These are phyloP conservation scores for Macrotyloma uniflorum DNA, from an alignment of 306 rosid genomes.

Conservation along the genomic window DNA sequence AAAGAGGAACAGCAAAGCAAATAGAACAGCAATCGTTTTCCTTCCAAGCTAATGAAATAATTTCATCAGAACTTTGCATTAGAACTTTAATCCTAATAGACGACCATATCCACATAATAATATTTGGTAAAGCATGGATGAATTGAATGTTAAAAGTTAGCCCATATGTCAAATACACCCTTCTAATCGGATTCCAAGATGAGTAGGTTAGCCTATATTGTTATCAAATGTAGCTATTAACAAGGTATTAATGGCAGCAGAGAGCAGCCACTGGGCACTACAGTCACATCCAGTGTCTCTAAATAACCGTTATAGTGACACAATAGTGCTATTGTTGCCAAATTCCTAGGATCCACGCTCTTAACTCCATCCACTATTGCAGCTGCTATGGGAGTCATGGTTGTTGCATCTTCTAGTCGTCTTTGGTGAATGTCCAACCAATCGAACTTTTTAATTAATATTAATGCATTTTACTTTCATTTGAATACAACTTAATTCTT, in stretches of 20 bases:
- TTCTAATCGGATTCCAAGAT: not conserved
- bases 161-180: not conserved
- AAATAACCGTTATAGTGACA: too few species aligned
- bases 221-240: not conserved
- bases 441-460: too few species aligned
- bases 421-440: too few species aligned
- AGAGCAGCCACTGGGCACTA: not conserved
- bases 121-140: not conserved
- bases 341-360: too few species aligned
- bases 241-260: not conserved
- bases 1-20: constrained; percentile 8
- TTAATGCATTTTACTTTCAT: too few species aligned
- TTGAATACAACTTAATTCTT: too few species aligned
- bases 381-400: too few species aligned
- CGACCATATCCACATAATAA: not conserved
- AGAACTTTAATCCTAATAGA: not conserved
- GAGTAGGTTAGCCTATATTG: not conserved
- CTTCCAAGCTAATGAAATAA: not conserved
- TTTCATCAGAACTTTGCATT: not conserved
- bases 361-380: too few species aligned
- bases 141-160: not conserved
- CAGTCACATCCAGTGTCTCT: not conserved
- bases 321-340: too few species aligned
- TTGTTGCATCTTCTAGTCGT: too few species aligned
- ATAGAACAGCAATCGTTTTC: not conserved